A percentile compares a stretch with the other conserved stretches of the same genome.
Evolutionary conservation across 495 filamentous ascomycete species (phyloP).

Genomic region (Hyaloscypha hepaticicola): DNA sequence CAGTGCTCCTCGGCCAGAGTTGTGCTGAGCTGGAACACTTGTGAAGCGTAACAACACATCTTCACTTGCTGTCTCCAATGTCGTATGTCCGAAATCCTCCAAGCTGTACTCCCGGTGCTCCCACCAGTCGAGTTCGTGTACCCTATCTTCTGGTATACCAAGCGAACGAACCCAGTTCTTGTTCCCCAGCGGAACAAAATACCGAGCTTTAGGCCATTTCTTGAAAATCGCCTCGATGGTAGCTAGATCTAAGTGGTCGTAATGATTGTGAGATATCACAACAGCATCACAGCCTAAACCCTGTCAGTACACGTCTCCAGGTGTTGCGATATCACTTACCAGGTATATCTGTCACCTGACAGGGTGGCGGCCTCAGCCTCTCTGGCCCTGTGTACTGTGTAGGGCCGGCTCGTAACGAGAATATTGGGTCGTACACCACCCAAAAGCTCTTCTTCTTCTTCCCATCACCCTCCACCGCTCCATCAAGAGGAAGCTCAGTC

Average conservation of each 20-base stretch:
- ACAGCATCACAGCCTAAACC: slow-evolving; percentile 61
- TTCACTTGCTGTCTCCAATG: slow-evolving; percentile 26
- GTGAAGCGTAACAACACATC: slow-evolving; percentile 50
- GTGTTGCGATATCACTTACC: slow-evolving; percentile 29
- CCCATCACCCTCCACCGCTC: slow-evolving; percentile 9
- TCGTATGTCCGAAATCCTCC: slow-evolving; percentile 37
- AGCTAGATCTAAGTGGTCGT: slow-evolving; percentile 82
- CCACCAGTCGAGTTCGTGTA: slow-evolving; percentile 97
- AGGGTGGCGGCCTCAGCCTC: slow-evolving; percentile 51
- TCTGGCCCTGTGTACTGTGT: slow-evolving; percentile 46
- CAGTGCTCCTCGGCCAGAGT: slow-evolving; percentile 60
- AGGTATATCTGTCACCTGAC: slow-evolving; percentile 45
- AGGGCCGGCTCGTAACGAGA: slow-evolving; percentile 49
- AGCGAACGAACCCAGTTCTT: slow-evolving; percentile 72
- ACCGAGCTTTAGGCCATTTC: slow-evolving; percentile 74
- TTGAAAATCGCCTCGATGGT: slow-evolving; percentile 68
- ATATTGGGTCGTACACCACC: slow-evolving; percentile 55
- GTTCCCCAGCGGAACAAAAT: slow-evolving; percentile 86
- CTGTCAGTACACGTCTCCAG: slow-evolving; percentile 7
- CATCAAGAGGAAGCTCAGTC: slow-evolving; percentile 37
- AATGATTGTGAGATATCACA: slow-evolving; percentile 91
- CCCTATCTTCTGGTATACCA: slow-evolving; percentile 58
- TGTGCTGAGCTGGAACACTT: slow-evolving; percentile 85
- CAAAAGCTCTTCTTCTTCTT: slow-evolving; percentile 17
- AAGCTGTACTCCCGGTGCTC: slow-evolving; percentile 42